Evolutionary conservation across 2,329 filamentous ascomycete genomes (phyloP), one percentile per base, ranked within the genome.

Genomic region (Nemania sp.): DNA sequence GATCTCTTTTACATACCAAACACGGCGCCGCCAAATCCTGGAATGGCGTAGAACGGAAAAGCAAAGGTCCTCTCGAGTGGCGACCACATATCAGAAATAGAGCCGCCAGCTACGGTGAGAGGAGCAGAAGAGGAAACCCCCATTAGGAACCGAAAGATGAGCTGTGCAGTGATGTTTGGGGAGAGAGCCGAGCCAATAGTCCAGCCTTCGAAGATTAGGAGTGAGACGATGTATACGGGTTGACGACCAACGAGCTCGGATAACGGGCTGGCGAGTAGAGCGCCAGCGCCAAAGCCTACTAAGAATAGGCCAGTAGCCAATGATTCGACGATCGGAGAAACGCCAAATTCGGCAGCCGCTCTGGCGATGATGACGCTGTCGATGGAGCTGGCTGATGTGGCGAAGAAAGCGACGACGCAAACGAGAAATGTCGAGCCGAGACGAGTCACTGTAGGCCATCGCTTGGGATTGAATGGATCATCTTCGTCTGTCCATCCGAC

Each of bases 331-430:
- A 87, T 82, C 45, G 86, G 78, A 27, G 81, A 82, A 0, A 87
- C 85, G 0, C 81, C 79, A 52, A 87, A 84, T 0, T 82, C 81
- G 22, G 70, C 70, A 0, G 81, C 79, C 0, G 83, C 85, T 67
- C 85, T 81, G 0, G 79, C 78, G 0, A 86, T 69, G 0, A 84
- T 83, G 0, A 80, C 81, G 0, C 84, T 83, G 62, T 88, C 85
- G 47, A 89, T 87, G 0, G 85, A 83, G 3, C 83, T 85, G 0
- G 86, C 85, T 0, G 83, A 79, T 3, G 82, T 82, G 0, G 88
- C 85, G 0, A 85, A 80, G 29, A 85, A 82, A 0, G 80, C 85
- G 32, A 89, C 85, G 2, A 77, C 60, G 0, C 82, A 81, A 3
- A 86, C 81, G 15, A 84, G 76, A 0, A 83, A 57, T 0, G 82